Percentiles rank a stretch among this genome's conserved stretches.
phyloP scores from a whole-genome alignment of 176 grass and related monocot species.

The Eleusine indica region DNA sequence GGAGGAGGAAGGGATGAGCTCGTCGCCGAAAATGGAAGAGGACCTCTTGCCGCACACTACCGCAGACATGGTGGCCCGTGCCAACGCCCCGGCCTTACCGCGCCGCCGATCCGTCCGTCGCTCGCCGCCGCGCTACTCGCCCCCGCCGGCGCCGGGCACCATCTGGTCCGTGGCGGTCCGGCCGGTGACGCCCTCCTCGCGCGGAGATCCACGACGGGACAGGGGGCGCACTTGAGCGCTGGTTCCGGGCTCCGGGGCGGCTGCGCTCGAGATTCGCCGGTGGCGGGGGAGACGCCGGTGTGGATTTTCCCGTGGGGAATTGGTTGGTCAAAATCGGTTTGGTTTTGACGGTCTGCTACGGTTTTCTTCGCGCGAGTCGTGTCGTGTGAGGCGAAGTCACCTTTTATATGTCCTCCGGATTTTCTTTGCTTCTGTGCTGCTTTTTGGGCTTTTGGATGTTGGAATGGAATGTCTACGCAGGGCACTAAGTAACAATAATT shows the following conservation, averaged over 20 bases:
- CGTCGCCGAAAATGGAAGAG: slow-evolving; percentile 84
- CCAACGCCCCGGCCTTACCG: slow-evolving; percentile 6
- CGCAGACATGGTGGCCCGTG: slow-evolving; percentile 86
- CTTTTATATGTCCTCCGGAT: too few species aligned
- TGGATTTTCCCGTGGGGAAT: background rate
- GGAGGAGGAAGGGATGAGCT: slow-evolving; percentile 64
- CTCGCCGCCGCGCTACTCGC: slow-evolving; percentile 40
- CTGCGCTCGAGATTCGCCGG: background rate
- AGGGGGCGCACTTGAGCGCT: background rate
- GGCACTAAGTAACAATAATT: too few species aligned
- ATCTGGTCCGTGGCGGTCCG: slow-evolving; percentile 49
- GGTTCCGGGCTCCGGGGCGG: background rate
- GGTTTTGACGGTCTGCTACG: background rate
- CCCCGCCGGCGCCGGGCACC: slow-evolving; percentile 45
- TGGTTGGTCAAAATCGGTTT: background rate
- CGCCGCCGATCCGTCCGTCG: slow-evolving; percentile 44
- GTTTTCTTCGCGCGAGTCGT: background rate
- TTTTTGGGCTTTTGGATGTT: too few species aligned
- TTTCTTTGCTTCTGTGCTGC: too few species aligned
- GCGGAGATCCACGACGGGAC: slow-evolving; percentile 48
- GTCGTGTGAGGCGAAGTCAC: too few species aligned
- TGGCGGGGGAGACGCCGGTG: background rate
- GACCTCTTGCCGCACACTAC: slow-evolving; percentile 98
- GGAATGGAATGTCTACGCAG: too few species aligned
- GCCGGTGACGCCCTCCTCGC: slow-evolving; percentile 24